Evolutionary conservation across 176 grass and related monocot genomes (phyloP), one percentile per base, ranked within the genome.

Genomic region (Aechmea fasciata): DNA sequence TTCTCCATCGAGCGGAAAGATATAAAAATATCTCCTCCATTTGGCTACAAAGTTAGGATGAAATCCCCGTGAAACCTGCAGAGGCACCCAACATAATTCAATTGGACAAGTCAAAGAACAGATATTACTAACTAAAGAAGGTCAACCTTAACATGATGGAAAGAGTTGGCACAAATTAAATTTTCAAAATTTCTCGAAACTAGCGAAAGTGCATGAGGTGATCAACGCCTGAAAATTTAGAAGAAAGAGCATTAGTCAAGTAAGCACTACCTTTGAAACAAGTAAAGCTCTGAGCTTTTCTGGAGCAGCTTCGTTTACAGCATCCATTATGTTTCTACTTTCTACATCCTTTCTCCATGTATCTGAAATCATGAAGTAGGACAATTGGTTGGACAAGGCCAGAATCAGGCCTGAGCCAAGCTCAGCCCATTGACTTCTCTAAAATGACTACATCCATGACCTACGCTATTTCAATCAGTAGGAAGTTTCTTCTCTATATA

Each of bases 1-100:
- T 80, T 84, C 81, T 51, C 72, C 70, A 8, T 90, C 71, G 54
- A 96, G 88, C 41, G 93, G 88, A 69, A 96, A 91, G 61, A 96
- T 92, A 84, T 96, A 96, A 62, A 92, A 15, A 78, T 92, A 96
- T 54, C 52, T 72, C 69, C 93, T 92, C 93, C 88, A 96, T 87
- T 89, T 92, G 63, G 88, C 93, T 74, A 83, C 20, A 92, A 96
- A 96, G 80, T 92, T 96, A 63, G 93, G 93, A 82, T 96, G 93
- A 78, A 96, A 96, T 80, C 74, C 79, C 69, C 86, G 89, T 20
- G 83, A 76, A 19, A 96, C 88, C 93, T 96, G 78, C 75, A 92
- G 22, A 49, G 13, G 57, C 5, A 26, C 11, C 17, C 10, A 49
- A 47, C 18, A 70, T 70, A 49, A 67, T 67, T 49, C 41, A 26